Conservation (phyloP, 805 yeast genomes). For the Barnettozyma sp. region DNA sequence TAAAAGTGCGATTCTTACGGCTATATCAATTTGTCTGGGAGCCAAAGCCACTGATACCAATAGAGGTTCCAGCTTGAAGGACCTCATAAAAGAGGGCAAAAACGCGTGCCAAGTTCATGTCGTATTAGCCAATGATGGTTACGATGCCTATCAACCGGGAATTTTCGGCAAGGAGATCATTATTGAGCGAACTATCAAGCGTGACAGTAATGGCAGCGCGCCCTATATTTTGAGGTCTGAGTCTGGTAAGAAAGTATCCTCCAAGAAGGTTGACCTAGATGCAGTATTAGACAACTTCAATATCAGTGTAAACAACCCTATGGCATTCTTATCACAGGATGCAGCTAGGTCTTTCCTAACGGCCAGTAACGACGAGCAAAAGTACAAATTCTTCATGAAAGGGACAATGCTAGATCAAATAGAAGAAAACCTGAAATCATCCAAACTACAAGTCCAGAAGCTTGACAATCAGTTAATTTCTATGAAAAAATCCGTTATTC, state of each 20-base stretch:
- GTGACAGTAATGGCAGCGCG: conserved; percentile 39
- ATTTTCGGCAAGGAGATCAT: conserved; percentile 62
- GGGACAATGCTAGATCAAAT: conserved; percentile 72
- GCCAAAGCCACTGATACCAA: conserved; percentile 84
- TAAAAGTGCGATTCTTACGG: conserved; percentile 81
- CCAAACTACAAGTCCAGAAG: conserved; percentile 29
- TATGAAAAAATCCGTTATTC: conserved; percentile 33
- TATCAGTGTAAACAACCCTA: conserved; percentile 81
- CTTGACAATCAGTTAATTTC: conserved; percentile 36
- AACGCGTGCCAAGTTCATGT: conserved; percentile 61
- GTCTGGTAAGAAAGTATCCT: conserved; percentile 46
- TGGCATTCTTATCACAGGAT: conserved; percentile 90
- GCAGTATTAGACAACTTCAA: conserved; percentile 63
- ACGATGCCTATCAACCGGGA: conserved; percentile 57
- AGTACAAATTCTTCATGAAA: conserved; percentile 70
- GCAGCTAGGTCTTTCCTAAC: conserved; percentile 87
- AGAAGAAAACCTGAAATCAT: conserved; percentile 41
- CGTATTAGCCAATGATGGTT: conserved; percentile 55
- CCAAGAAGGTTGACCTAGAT: conserved; percentile 58
- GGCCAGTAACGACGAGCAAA: conserved; percentile 61
- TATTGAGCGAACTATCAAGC: conserved; percentile 58
- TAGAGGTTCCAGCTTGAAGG: conserved; percentile 67
- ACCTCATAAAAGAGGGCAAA: conserved; percentile 71
- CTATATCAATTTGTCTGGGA: conserved; percentile 80
- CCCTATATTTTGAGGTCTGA: conserved; percentile 50